Evolutionary conservation across 441 rosid genomes (phyloP), one percentile per base, ranked within the genome.

Genomic region (Erysimum cheiri): DNA sequence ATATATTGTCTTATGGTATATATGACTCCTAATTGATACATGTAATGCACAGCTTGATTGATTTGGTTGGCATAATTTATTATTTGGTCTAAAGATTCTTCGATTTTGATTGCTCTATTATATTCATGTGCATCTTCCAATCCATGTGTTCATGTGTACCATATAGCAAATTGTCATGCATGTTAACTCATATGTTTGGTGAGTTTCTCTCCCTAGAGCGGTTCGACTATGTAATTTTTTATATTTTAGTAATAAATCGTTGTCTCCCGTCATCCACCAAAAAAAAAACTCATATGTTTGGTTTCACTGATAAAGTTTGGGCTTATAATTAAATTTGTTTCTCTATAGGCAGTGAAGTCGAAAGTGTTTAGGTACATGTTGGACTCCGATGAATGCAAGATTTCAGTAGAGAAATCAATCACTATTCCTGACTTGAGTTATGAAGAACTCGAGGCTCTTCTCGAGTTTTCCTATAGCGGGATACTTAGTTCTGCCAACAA

Each of bases 361-460:
- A 64, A 64, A 35, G 69, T 64, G 69, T 64, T 49, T 64, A 49
- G 46, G 14, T 48, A 49, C 58, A 49, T 49, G 69, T 36, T 64
- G 36, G 47, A 13, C 58, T 35, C 57, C 12, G 69, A 64, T 64
- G 69, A 49, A 35, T 35, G 15, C 47, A 64, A 48, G 8, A 64
- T 0, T 35, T 8, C 47, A 35, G 19, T 4, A 49, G 69, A 64
- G 46, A 49, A 36, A 22, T 64, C 68, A 33, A 48, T 64, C 13
- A 64, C 33, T 22, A 13, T 62, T 62, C 67, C 55, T 31, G 55
- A 62, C 31, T 17, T 46, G 55, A 46, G 33, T 64, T 33, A 19
- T 19, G 57, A 64, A 22, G 57, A 63, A 33, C 68, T 48, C 32
- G 19, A 33, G 22, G 43, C 68, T 47, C 44, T 63, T 6, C 56